Conservation (phyloP, 768 basidiomycete species). For the Suillus variegatus region DNA sequence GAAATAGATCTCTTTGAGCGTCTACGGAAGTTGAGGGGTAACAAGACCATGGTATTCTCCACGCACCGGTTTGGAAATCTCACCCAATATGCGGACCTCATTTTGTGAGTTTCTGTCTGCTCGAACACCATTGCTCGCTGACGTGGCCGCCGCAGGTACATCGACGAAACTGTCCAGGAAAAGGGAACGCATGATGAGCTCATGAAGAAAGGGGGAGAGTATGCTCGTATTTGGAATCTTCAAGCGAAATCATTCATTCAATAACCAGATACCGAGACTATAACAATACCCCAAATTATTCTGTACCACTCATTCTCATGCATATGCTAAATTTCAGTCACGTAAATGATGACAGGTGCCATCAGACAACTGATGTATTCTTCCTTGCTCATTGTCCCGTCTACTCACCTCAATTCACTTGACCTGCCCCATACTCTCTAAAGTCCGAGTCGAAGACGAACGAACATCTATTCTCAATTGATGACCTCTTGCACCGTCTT, state of each 20-base stretch:
- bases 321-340: too few species aligned
- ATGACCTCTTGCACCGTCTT: too few species aligned
- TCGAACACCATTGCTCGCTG: background rate
- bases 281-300: too few species aligned
- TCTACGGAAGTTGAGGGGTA: constrained; percentile 61
- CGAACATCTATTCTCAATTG: too few species aligned
- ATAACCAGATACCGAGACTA: background rate
- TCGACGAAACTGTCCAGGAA: constrained; percentile 67
- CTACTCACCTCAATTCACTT: too few species aligned
- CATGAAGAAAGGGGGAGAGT: constrained; percentile 57
- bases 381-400: too few species aligned
- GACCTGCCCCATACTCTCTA: too few species aligned
- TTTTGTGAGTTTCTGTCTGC: constrained; percentile 46
- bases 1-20: constrained; percentile 67
- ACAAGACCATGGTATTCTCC: constrained; percentile 72
- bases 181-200: constrained; percentile 66
- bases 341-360: too few species aligned
- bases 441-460: too few species aligned
- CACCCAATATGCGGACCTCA: constrained; percentile 70
- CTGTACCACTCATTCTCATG: too few species aligned
- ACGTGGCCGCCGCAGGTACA: constrained; percentile 48
- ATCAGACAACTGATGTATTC: too few species aligned
- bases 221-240: constrained; percentile 70
- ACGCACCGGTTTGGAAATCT: constrained; percentile 64
- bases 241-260: constrained; percentile 71